These are phyloP conservation scores for Candida nemodendra DNA, from an alignment of 805 yeast genomes.

Conservation along the genomic window DNA sequence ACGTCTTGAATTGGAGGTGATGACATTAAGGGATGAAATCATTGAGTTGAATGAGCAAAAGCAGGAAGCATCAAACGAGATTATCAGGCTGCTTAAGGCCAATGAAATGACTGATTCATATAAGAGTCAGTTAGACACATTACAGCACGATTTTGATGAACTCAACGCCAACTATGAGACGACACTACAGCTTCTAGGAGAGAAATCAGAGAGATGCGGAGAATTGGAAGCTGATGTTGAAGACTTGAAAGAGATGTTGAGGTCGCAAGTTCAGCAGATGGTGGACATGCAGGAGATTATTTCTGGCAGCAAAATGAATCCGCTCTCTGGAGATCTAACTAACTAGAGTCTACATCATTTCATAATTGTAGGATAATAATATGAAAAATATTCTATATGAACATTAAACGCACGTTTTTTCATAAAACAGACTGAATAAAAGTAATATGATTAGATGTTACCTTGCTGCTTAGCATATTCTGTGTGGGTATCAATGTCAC, in stretches of 20 bases:
- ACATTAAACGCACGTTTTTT: constrained; percentile 1
- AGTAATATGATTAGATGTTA: constrained; percentile 35
- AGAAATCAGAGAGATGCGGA: constrained; percentile 79
- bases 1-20: constrained; percentile 74
- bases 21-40: constrained; percentile 63
- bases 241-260: constrained; percentile 83
- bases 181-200: constrained; percentile 73
- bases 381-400: too few relatives aligned
- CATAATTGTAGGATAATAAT: too few relatives aligned
- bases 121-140: constrained; percentile 26
- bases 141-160: constrained; percentile 18
- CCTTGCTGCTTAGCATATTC: constrained; percentile 65
- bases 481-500: constrained; percentile 77
- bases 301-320: too few relatives aligned
- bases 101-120: constrained; percentile 43
- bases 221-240: constrained; percentile 86
- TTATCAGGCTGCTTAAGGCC: constrained; percentile 56
- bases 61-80: constrained; percentile 65
- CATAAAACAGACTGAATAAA: too few relatives aligned
- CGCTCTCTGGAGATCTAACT: too few relatives aligned
- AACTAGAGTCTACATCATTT: too few relatives aligned
- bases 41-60: constrained; percentile 53
- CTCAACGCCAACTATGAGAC: constrained; percentile 35
- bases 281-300: constrained; percentile 53
- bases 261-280: constrained; percentile 84